Percentiles rank a stretch among this genome's conserved stretches.
These are phyloP conservation scores for Borovskyia barvae DNA, from an alignment of 208 protist genomes.

Conservation along the genomic window DNA sequence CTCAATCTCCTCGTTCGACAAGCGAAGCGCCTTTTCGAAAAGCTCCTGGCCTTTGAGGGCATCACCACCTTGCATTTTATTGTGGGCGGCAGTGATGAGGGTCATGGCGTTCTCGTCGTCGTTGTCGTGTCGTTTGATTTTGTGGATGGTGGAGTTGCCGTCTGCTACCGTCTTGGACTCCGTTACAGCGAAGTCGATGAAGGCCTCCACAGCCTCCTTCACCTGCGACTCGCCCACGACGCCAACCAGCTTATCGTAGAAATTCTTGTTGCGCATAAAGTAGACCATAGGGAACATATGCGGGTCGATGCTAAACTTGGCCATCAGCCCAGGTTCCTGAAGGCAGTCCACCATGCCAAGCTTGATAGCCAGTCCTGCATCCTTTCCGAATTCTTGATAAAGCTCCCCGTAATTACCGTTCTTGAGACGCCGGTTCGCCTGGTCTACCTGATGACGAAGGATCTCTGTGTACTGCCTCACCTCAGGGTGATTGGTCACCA, in stretches of 20 bases:
- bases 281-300: slow-evolving; percentile 85
- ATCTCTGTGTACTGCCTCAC: slow-evolving; percentile 64
- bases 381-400: slow-evolving; percentile 79
- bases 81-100: slow-evolving; percentile 62
- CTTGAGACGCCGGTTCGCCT: slow-evolving; percentile 55
- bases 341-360: slow-evolving; percentile 79
- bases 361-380: slow-evolving; percentile 80
- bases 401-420: slow-evolving; percentile 41
- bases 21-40: slow-evolving; percentile 60
- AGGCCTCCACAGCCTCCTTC: slow-evolving; percentile 85
- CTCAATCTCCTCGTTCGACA: slow-evolving; percentile 50
- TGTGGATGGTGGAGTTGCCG: slow-evolving; percentile 49
- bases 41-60: slow-evolving; percentile 66
- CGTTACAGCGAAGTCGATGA: slow-evolving; percentile 72
- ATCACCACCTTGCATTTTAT: slow-evolving; percentile 69
- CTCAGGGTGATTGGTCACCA: slow-evolving; percentile 70
- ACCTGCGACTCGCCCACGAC: slow-evolving; percentile 83
- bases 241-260: slow-evolving; percentile 70
- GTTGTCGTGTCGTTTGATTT: slow-evolving; percentile 67
- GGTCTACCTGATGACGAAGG: slow-evolving; percentile 66
- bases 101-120: slow-evolving; percentile 90
- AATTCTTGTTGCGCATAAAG: slow-evolving; percentile 71
- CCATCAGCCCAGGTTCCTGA: slow-evolving; percentile 52
- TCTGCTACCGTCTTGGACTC: slow-evolving; percentile 65
- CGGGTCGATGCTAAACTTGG: slow-evolving; percentile 70